Conservation (phyloP, 2,329 filamentous ascomycete species). For the Trichoderma koningiopsis region DNA sequence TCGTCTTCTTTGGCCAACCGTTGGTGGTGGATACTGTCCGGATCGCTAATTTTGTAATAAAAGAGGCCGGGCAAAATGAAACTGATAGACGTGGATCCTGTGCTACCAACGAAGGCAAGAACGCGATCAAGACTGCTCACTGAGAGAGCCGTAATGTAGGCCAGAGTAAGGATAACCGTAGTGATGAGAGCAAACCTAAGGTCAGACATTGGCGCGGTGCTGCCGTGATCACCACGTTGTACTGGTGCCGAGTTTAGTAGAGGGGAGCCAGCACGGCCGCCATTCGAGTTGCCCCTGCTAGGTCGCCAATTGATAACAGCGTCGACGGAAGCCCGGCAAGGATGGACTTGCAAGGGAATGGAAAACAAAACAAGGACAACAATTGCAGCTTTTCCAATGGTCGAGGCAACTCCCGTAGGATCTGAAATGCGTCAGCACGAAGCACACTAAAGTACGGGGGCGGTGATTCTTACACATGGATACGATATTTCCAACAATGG, state of each 20-base stretch:
- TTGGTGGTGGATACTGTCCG: constrained; percentile 84
- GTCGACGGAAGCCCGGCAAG: constrained; percentile 91
- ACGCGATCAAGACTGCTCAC: constrained; percentile 89
- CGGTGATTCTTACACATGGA: constrained; percentile 71
- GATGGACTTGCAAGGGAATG: constrained; percentile 92
- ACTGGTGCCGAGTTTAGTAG: constrained; percentile 44
- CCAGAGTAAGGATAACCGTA: constrained; percentile 78
- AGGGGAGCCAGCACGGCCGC: constrained; percentile 44
- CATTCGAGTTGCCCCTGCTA: constrained; percentile 44
- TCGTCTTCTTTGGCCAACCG: constrained; percentile 89
- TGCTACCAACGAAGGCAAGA: constrained; percentile 91
- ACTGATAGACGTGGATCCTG: constrained; percentile 91
- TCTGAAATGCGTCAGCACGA: constrained; percentile 37
- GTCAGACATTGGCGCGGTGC: constrained; percentile 73
- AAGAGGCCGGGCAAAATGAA: constrained; percentile 96
- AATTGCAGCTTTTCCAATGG: constrained; percentile 92
- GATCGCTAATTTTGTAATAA: constrained; percentile 97
- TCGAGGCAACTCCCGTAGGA: constrained; percentile 66
- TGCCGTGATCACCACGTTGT: constrained; percentile 54
- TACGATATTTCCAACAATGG: constrained; percentile 88
- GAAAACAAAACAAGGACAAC: constrained; percentile 96
- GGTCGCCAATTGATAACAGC: constrained; percentile 94
- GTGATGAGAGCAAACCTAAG: constrained; percentile 87
- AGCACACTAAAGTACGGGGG: background rate
- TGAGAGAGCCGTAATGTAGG: constrained; percentile 87